phyloP scores from a whole-genome alignment of 2,329 filamentous ascomycete species.

The Paracoccidioides lutzii region DNA sequence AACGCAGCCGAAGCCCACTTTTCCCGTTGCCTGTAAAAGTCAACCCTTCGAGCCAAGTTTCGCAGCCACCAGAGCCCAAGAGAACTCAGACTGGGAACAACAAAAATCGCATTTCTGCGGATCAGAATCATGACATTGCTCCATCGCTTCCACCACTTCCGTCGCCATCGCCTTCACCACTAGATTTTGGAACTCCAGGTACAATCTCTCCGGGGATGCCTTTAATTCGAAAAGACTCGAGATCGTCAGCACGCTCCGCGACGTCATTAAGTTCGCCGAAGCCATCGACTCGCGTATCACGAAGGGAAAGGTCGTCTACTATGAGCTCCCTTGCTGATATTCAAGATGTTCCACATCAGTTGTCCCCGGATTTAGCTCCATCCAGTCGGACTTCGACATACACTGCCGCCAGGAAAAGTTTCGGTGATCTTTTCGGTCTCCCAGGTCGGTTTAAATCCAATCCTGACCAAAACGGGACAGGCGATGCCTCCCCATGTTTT shows the following conservation, averaged over 20 bases:
- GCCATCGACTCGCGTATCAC: slow-evolving; percentile 43
- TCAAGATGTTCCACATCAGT: slow-evolving; percentile 57
- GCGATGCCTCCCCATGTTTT: slow-evolving; percentile 48
- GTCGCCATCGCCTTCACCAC: slow-evolving; percentile 41
- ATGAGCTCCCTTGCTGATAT: slow-evolving; percentile 67
- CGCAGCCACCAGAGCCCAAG: slow-evolving; percentile 12
- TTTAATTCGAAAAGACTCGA: slow-evolving; percentile 48
- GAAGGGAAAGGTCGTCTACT: slow-evolving; percentile 74
- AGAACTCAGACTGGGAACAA: neutral
- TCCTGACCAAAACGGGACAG: slow-evolving; percentile 54
- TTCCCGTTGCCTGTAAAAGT: slow-evolving; percentile 81
- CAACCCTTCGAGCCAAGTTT: slow-evolving; percentile 30
- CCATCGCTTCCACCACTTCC: slow-evolving; percentile 26
- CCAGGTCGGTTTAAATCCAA: slow-evolving; percentile 65
- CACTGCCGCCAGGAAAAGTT: slow-evolving; percentile 75
- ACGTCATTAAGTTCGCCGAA: slow-evolving; percentile 43
- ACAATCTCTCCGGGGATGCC: slow-evolving; percentile 31
- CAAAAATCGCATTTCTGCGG: slow-evolving; percentile 16
- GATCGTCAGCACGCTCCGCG: slow-evolving; percentile 52
- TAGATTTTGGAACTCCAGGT: slow-evolving; percentile 37
- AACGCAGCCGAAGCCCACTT: slow-evolving; percentile 60
- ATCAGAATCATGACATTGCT: slow-evolving; percentile 19
- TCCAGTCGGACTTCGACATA: slow-evolving; percentile 64
- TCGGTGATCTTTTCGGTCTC: slow-evolving; percentile 75
- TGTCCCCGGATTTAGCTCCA: slow-evolving; percentile 46